Evolutionary conservation across 257 asterid genomes (phyloP).

Genomic region (Hygrophila difformis): DNA sequence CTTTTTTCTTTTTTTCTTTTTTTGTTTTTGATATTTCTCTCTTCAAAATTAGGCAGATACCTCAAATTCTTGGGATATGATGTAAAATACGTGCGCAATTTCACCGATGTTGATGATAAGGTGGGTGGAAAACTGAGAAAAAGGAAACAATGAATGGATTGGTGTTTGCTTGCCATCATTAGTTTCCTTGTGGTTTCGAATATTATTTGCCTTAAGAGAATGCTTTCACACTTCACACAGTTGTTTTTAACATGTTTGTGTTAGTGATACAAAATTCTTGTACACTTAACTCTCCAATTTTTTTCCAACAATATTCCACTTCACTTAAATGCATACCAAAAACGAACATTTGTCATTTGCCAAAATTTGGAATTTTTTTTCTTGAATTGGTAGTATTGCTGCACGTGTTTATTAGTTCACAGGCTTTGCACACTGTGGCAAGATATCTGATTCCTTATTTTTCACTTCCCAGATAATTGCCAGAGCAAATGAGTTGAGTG

Average conservation of each 20-base stretch:
- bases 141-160: no score
- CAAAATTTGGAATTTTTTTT: neutral
- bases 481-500: conserved; percentile 79
- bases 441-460: conserved; percentile 61
- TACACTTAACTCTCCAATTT: neutral
- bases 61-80: conserved; percentile 86
- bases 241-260: neutral
- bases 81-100: conserved; percentile 86
- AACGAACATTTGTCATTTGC: neutral
- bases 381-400: conserved; percentile 5
- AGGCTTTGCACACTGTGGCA: conserved; percentile 33
- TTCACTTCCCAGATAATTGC: conserved; percentile 81
- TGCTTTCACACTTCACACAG: neutral
- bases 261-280: neutral
- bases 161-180: conserved; percentile 4
- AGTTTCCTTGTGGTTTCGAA: neutral
- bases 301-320: no score
- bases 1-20: conserved; percentile 16
- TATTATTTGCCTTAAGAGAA: neutral
- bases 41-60: conserved; percentile 74
- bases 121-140: conserved; percentile 26
- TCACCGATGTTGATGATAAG: conserved; percentile 98
- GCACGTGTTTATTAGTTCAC: conserved; percentile 22
- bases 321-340: no score
- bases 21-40: no score